Evolutionary conservation across 1,284 basidiomycete genomes (phyloP), one percentile per base, ranked within the genome.

Genomic region (Boletellus deceptivus): DNA sequence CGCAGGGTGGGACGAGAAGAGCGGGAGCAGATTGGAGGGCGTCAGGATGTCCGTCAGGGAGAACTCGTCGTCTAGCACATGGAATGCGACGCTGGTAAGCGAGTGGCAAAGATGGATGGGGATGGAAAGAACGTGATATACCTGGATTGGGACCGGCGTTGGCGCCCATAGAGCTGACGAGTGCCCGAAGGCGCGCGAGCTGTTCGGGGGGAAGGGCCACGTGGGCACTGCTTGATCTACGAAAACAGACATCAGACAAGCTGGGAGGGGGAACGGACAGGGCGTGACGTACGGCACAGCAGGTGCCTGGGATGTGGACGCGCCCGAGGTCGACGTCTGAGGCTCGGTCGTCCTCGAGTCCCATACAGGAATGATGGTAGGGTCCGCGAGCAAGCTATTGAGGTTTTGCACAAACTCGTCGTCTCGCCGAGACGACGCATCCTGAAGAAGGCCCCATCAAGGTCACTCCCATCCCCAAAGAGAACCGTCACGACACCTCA

Each of bases 11-110:
- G 76, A 75, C 7, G 73, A 70, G 68, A 91, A 87, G 13, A 92
- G 72, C 4, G 87, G 85, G 3, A 73, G 72, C 35, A 92, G 72
- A 61, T 82, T 85, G 9, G 80, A 73, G 3, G 86, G 84, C 13
- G 87, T 89, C 35, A 91, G 76, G 52, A 91, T 77, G 63, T 92
- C 89, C 14, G 76, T 77, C 40, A 91, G 75, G 33, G 83, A 79
- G 41, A 86, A 52, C 25, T 89, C 89, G 37, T 65, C 63, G 6
- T 64, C 66, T 67, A 35, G 25, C 14, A 7, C 17, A 9, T 29
- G 13, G 29, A 6, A 16, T 9, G 25, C 2, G 18, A 22, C 20
- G 16, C 6, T n/a, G 29, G 20, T 55, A 17, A 49, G 54, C 39
- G 13, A 9, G 39, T 9, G 24, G 20, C 20, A 20, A 20, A 20